Conservation (phyloP, 345 rosid genomes). For the Boechera divaricarpa region DNA sequence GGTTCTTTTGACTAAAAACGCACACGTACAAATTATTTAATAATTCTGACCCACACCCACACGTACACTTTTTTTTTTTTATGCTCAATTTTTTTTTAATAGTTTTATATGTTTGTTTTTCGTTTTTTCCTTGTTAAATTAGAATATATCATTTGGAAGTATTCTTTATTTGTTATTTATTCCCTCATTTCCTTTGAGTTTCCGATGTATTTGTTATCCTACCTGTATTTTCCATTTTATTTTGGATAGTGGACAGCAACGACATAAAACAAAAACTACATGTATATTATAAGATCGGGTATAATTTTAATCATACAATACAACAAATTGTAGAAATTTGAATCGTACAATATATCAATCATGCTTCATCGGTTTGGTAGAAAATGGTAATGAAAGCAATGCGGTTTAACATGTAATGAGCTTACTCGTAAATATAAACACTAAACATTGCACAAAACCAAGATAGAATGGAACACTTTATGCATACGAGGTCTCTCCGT, state of each 20-base stretch:
- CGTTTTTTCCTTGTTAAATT: background rate
- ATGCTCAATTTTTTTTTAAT: conserved; percentile 1
- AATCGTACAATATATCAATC: background rate
- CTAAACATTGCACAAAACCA: no score
- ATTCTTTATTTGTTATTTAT: background rate
- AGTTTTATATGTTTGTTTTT: background rate
- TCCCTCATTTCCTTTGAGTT: conserved; percentile 35
- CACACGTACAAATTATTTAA: conserved; percentile 32
- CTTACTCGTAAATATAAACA: no score
- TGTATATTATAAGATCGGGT: conserved; percentile 2
- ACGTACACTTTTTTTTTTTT: conserved; percentile 24
- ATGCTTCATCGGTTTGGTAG: no score
- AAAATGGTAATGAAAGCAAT: background rate
- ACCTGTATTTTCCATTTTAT: conserved; percentile 35
- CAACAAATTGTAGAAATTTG: background rate
- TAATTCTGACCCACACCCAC: conserved; percentile 35
- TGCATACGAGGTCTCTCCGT: no score
- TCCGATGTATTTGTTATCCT: conserved; percentile 39
- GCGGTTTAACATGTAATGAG: background rate
- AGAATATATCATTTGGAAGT: conserved; percentile 23
- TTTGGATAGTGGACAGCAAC: conserved; percentile 23
- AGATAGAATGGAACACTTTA: no score
- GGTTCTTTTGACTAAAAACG: conserved; percentile 44
- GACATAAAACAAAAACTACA: conserved; percentile 12
- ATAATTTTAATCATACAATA: background rate